These are phyloP conservation scores for Syncephalastrum racemosum DNA, from an alignment of 371 early-diverging fungal species.

Conservation along the genomic window DNA sequence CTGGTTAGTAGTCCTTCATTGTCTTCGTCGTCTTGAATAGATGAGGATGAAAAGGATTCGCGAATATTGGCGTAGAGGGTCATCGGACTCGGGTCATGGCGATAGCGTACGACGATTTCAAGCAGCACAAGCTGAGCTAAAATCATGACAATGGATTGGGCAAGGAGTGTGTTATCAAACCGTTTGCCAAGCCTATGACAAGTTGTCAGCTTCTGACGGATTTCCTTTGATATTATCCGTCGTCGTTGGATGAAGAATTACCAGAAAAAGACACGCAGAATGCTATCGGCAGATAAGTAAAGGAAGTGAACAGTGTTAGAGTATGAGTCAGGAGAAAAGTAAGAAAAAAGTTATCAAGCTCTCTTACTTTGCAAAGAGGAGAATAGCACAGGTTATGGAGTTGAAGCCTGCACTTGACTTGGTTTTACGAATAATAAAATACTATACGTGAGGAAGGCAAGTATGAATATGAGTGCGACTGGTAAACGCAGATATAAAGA, in stretches of 20 bases:
- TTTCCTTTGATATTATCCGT: slow-evolving; percentile 1
- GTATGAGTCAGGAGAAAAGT: neutral
- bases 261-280: slow-evolving; percentile 25
- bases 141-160: slow-evolving; percentile 67
- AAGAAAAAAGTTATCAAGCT: neutral
- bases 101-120: slow-evolving; percentile 41
- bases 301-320: neutral
- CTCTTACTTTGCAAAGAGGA: slow-evolving; percentile 29
- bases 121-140: slow-evolving; percentile 52
- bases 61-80: slow-evolving; percentile 20
- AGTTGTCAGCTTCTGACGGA: neutral
- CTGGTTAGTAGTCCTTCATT: slow-evolving; percentile 6
- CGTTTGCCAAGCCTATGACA: slow-evolving; percentile 48
- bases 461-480: too few relatives aligned
- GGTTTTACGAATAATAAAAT: slow-evolving; percentile 20
- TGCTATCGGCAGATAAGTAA: slow-evolving; percentile 1
- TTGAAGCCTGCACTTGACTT: slow-evolving; percentile 30
- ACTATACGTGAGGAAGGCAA: slow-evolving; percentile 15
- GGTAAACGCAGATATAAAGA: too few relatives aligned
- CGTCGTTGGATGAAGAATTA: slow-evolving; percentile 1
- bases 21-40: slow-evolving; percentile 15
- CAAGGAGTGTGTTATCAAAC: slow-evolving; percentile 58
- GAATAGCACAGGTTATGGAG: slow-evolving; percentile 27
- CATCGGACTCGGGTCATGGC: slow-evolving; percentile 21
- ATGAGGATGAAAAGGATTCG: slow-evolving; percentile 15